Percentiles rank a stretch among this genome's conserved stretches.
Conservation (phyloP, 441 rosid genomes). For the Biscutella laevigata region DNA sequence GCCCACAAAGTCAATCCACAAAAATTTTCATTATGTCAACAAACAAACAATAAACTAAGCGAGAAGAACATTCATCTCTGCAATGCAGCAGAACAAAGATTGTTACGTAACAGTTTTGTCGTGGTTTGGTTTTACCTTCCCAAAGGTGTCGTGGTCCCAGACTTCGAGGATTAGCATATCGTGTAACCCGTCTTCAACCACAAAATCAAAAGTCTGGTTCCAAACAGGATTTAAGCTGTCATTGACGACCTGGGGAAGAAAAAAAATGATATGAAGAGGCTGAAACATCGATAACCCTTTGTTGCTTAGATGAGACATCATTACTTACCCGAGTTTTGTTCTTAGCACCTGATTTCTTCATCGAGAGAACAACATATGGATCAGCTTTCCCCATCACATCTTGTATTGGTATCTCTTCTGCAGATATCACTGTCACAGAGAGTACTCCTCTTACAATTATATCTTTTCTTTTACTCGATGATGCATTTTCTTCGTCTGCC, state of each 20-base stretch:
- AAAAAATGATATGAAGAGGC: background rate
- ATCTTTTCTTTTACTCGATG: constrained; percentile 46
- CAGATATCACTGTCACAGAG: constrained; percentile 67
- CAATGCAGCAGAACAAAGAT: too few species aligned
- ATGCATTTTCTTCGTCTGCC: constrained; percentile 29
- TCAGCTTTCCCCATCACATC: constrained; percentile 95
- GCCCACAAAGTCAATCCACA: constrained; percentile 11
- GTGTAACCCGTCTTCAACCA: constrained; percentile 92
- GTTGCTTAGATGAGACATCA: too few species aligned
- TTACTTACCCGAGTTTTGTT: constrained; percentile 69
- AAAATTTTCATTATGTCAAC: background rate
- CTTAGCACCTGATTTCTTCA: constrained; percentile 81
- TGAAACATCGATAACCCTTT: background rate
- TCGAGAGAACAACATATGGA: constrained; percentile 69
- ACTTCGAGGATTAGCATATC: constrained; percentile 89
- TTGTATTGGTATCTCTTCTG: constrained; percentile 72
- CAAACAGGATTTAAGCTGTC: constrained; percentile 86
- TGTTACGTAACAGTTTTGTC: too few species aligned
- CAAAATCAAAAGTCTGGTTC: constrained; percentile 96
- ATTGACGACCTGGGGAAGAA: constrained; percentile 74
- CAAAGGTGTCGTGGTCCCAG: constrained; percentile 95
- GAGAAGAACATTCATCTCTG: too few species aligned
- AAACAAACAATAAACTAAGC: too few species aligned
- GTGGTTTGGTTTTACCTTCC: constrained; percentile 67
- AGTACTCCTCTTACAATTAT: constrained; percentile 86